phyloP scores from a whole-genome alignment of 352 stramenopile species.

The Pythium oligandrum region DNA sequence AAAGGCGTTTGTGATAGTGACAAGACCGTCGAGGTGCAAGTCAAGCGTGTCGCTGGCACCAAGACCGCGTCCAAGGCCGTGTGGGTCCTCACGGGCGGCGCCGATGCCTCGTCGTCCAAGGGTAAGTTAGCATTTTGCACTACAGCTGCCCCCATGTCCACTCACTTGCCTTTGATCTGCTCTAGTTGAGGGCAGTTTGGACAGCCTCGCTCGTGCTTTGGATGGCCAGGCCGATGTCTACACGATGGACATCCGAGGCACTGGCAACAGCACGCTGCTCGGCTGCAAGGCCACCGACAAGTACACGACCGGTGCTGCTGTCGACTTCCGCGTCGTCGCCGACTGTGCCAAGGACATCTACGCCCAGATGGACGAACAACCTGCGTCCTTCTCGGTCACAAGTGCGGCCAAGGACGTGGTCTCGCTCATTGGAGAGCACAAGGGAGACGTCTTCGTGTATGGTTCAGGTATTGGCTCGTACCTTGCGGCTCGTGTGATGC shows the following conservation, averaged over 20 bases:
- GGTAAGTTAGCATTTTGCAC: conserved; percentile 6
- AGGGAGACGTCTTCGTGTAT: conserved; percentile 28
- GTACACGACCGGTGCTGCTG: conserved; percentile 2
- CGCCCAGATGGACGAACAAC: conserved; percentile 31
- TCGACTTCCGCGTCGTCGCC: conserved; percentile 20
- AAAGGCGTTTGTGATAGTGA: conserved; percentile 16
- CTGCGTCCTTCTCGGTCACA: conserved; percentile 38
- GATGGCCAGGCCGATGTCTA: conserved; percentile 39
- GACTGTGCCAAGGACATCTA: conserved; percentile 30
- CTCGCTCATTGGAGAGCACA: too few species aligned
- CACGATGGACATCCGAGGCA: conserved; percentile 57
- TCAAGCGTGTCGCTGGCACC: conserved; percentile 12
- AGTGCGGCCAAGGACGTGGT: conserved; percentile 5
- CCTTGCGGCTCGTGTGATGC: conserved; percentile 44
- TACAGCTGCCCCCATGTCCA: too few species aligned
- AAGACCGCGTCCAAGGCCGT: conserved; percentile 6
- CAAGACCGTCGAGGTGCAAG: conserved; percentile 13
- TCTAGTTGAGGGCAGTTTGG: conserved; percentile 13
- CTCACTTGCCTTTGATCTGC: too few species aligned
- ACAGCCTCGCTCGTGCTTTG: conserved; percentile 24
- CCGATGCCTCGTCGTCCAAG: conserved; percentile 4
- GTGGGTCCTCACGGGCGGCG: conserved; percentile 17
- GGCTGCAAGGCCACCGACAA: conserved; percentile 36
- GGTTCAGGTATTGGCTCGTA: conserved; percentile 53
- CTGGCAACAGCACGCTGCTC: conserved; percentile 33